A percentile compares a stretch with the other conserved stretches of the same genome.
Conservation (phyloP, 805 yeast genomes). For the Sugiyamaella smithiae region DNA sequence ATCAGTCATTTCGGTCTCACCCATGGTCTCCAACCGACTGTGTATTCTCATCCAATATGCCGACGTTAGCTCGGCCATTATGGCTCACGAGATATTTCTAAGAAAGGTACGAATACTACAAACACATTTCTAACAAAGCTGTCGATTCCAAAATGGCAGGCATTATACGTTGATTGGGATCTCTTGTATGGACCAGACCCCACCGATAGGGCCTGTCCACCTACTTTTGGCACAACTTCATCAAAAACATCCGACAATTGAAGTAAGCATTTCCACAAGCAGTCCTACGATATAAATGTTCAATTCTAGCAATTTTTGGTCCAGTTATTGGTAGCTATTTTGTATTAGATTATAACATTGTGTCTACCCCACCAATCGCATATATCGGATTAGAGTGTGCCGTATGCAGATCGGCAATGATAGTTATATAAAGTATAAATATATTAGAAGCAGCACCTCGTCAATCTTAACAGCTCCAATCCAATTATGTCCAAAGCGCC, state of each 20-base stretch:
- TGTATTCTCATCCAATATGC: conserved; percentile 22
- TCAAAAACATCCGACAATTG: too few species aligned
- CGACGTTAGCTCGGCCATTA: conserved; percentile 24
- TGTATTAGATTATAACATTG: too few species aligned
- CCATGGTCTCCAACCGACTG: conserved; percentile 13
- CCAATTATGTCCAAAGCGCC: conserved; percentile 8
- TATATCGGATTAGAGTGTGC: too few species aligned
- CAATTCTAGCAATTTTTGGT: too few species aligned
- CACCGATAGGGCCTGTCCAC: background rate
- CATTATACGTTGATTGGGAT: background rate
- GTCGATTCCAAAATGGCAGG: background rate
- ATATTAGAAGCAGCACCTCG: background rate
- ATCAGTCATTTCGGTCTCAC: conserved; percentile 18
- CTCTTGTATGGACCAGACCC: conserved; percentile 3
- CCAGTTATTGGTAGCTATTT: too few species aligned
- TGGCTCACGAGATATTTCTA: conserved; percentile 11
- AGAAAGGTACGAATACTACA: background rate
- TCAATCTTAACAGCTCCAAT: background rate
- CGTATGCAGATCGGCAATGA: too few species aligned
- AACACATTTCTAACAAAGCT: background rate
- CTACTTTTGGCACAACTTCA: background rate
- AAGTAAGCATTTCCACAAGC: too few species aligned
- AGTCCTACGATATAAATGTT: too few species aligned
- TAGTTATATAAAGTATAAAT: too few species aligned
- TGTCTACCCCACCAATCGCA: too few species aligned